These are phyloP conservation scores for Fraxinus cuspidata DNA, from an alignment of 257 asterid species.

Conservation along the genomic window DNA sequence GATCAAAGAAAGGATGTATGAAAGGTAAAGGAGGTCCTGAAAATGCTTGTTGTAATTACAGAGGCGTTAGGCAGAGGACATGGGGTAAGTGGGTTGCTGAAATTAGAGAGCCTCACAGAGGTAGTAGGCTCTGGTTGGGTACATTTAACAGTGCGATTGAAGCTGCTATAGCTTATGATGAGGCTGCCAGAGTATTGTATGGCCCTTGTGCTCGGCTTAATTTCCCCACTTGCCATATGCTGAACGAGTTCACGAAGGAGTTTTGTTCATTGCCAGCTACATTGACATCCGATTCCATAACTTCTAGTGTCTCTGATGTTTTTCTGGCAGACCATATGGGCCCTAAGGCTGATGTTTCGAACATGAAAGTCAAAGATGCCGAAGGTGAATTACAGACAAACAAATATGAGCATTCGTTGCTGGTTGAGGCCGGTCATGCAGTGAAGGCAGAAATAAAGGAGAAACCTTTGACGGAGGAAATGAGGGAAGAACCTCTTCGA, in stretches of 20 bases:
- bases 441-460: conserved; percentile 31
- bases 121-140: conserved; percentile 59
- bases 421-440: conserved; percentile 20
- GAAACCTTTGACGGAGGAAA: not conserved
- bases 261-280: conserved; percentile 28
- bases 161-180: conserved; percentile 62
- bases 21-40: conserved; percentile 73
- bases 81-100: conserved; percentile 80
- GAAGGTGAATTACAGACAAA: not conserved
- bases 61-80: conserved; percentile 70
- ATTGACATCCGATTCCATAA: conserved; percentile 36
- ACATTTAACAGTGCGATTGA: conserved; percentile 40
- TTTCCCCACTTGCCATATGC: conserved; percentile 29
- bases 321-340: conserved; percentile 19
- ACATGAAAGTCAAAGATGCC: conserved; percentile 24
- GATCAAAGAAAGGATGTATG: conserved; percentile 69
- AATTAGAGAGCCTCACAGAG: conserved; percentile 59
- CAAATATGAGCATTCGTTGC: not conserved
- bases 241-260: not conserved
- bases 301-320: conserved; percentile 47
- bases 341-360: not conserved
- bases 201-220: conserved; percentile 55
- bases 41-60: conserved; percentile 43
- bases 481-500: too few species aligned
- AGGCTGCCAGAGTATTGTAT: conserved; percentile 57